These are phyloP conservation scores for Oenanthe sinensis DNA, from an alignment of 129 eudicot species.

Conservation along the genomic window DNA sequence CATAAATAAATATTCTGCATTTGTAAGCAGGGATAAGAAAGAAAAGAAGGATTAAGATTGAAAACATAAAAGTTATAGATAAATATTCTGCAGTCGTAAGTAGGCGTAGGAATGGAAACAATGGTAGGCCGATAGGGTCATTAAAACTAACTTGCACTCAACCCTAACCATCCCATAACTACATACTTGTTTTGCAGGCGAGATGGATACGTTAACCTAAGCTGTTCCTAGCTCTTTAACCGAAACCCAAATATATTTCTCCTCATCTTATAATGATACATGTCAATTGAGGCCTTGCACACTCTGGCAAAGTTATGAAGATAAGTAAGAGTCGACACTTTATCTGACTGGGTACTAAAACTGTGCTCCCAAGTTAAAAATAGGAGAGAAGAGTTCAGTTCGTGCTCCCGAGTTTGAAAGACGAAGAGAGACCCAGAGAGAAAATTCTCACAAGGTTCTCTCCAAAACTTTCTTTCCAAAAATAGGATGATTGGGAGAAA, in stretches of 20 bases:
- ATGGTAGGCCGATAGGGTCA: neutral
- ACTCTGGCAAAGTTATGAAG: neutral
- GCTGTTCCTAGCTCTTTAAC: neutral
- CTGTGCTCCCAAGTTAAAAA: no score
- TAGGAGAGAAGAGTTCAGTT: no score
- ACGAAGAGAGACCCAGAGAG: no score
- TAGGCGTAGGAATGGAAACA: neutral
- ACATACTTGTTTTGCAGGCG: neutral
- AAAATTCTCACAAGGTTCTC: no score
- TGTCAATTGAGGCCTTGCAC: neutral
- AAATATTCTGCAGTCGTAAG: neutral
- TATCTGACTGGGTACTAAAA: neutral
- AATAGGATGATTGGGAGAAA: no score
- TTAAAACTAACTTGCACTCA: neutral
- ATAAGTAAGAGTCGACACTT: neutral
- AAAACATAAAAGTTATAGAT: neutral
- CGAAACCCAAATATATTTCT: neutral
- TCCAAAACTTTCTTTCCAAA: no score
- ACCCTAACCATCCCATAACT: neutral
- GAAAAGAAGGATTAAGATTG: neutral
- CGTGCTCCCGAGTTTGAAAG: no score
- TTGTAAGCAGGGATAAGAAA: neutral
- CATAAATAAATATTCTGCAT: neutral
- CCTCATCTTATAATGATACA: neutral
- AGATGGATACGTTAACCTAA: neutral